Evolutionary conservation across 306 rosid genomes (phyloP).

Genomic region (Casuarina cunninghamiana): DNA sequence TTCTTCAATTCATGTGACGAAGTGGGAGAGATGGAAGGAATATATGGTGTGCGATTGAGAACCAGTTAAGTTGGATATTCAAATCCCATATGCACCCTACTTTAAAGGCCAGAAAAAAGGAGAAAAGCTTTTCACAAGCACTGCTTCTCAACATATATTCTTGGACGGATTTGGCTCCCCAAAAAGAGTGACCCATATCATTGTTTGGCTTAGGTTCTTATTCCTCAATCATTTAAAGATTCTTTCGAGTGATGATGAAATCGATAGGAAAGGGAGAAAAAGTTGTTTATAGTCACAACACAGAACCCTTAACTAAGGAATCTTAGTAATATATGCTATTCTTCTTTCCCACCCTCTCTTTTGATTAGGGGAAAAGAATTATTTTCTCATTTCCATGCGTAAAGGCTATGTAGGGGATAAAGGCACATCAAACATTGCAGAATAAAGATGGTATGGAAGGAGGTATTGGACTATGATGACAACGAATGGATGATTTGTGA

Average conservation of each 20-base stretch:
- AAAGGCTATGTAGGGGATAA: neutral
- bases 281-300: neutral
- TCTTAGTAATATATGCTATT: neutral
- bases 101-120: constrained; percentile 42
- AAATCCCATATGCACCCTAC: constrained; percentile 32
- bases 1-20: neutral
- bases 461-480: neutral
- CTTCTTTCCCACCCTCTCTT: neutral
- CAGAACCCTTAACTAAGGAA: neutral
- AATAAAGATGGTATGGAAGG: constrained; percentile 6
- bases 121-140: constrained; percentile 43
- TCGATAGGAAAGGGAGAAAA: neutral
- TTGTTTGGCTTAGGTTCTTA: constrained; percentile 42
- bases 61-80: constrained; percentile 41
- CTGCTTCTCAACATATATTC: constrained; percentile 30
- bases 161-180: constrained; percentile 34
- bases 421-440: neutral
- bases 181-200: constrained; percentile 25
- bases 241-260: constrained; percentile 18
- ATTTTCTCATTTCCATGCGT: neutral
- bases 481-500: neutral
- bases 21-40: constrained; percentile 28
- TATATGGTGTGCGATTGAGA: constrained; percentile 18
- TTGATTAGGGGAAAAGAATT: neutral
- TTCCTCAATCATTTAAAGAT: constrained; percentile 48